A percentile compares a stretch with the other conserved stretches of the same genome.
phyloP scores from a whole-genome alignment of 2,329 filamentous ascomycete species.

The Sporothrix brasiliensis region DNA sequence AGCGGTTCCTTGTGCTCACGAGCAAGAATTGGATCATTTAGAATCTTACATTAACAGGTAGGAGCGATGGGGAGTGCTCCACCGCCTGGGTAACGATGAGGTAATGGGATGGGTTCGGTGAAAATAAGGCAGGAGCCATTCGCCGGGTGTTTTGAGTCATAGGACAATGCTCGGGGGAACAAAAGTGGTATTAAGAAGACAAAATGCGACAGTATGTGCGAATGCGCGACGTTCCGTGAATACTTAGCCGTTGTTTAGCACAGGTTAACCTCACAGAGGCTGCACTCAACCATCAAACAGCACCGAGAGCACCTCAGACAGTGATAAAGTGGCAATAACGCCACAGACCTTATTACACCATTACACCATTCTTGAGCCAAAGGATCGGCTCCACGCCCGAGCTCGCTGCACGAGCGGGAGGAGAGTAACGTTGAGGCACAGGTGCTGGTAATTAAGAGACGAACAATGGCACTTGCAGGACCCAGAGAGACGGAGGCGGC shows the following conservation, averaged over 20 bases:
- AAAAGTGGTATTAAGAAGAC: background rate
- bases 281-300: background rate
- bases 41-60: background rate
- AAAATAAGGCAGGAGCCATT: conserved; percentile 26
- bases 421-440: conserved; percentile 26
- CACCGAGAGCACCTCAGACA: background rate
- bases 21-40: background rate
- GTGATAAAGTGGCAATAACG: conserved; percentile 4
- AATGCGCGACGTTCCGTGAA: background rate
- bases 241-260: background rate
- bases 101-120: conserved; percentile 33
- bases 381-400: background rate
- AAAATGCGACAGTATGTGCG: background rate
- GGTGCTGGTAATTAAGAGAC: background rate
- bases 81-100: background rate
- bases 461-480: background rate
- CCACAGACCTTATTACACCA: background rate
- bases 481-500: conserved; percentile 9
- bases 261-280: background rate
- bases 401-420: conserved; percentile 20
- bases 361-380: background rate
- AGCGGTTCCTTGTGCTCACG: background rate
- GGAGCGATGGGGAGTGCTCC: background rate
- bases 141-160: conserved; percentile 15
- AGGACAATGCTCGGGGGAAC: background rate